Conservation (phyloP, 768 basidiomycete genomes). For the Calocybe cyanea region DNA sequence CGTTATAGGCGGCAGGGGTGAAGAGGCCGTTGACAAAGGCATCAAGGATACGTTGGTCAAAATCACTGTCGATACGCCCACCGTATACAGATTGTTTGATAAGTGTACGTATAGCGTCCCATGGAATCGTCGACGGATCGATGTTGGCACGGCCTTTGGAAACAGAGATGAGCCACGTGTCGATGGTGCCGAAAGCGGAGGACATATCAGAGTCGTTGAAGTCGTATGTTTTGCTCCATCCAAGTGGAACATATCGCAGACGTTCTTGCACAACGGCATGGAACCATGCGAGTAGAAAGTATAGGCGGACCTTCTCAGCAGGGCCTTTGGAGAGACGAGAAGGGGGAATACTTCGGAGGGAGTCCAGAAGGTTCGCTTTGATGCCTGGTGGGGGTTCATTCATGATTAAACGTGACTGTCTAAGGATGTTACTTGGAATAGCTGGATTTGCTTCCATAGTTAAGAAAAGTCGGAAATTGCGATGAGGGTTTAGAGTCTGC, state of each 20-base stretch:
- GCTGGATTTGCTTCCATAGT: conserved; percentile 97
- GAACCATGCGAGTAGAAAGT: conserved; percentile 99
- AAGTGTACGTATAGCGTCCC: conserved; percentile 90
- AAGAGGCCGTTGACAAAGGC: conserved; percentile 92
- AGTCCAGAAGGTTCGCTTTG: conserved; percentile 94
- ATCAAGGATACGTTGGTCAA: conserved; percentile 90
- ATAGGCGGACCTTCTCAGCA: conserved; percentile 86
- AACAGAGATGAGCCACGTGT: conserved; percentile 77
- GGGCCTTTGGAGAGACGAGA: conserved; percentile 80
- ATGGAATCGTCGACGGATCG: conserved; percentile 88
- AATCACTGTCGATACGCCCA: conserved; percentile 90
- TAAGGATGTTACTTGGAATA: conserved; percentile 94
- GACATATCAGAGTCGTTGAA: conserved; percentile 99
- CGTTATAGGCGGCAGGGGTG: conserved; percentile 84
- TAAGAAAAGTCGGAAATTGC: conserved; percentile 93
- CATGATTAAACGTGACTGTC: conserved; percentile 95
- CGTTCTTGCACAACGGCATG: conserved; percentile 98
- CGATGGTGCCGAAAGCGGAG: conserved; percentile 88
- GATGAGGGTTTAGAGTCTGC: conserved; percentile 85
- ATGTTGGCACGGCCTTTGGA: conserved; percentile 90
- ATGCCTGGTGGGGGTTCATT: conserved; percentile 98
- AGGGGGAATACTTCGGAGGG: conserved; percentile 68
- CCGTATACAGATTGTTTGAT: conserved; percentile 97
- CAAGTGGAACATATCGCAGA: conserved; percentile 90
- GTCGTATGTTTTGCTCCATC: conserved; percentile 96